A percentile compares a stretch with the other conserved stretches of the same genome.
Evolutionary conservation across 495 filamentous ascomycete genomes (phyloP).

Genomic region (Aspergillus asperescens): DNA sequence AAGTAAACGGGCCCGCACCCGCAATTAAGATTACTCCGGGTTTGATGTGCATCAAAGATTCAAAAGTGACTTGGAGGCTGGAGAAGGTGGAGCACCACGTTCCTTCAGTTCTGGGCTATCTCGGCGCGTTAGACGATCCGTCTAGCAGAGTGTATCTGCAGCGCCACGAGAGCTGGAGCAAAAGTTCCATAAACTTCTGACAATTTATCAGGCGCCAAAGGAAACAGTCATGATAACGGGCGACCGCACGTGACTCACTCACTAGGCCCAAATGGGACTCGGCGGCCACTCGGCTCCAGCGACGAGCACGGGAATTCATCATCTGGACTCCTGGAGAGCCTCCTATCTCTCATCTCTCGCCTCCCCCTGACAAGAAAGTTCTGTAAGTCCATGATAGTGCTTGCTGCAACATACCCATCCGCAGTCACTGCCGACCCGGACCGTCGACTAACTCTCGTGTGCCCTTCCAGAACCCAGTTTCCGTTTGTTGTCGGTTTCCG

Average conservation of each 20-base stretch:
- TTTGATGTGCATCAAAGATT: neutral
- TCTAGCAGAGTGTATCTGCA: neutral
- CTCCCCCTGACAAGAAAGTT: constrained; percentile 8
- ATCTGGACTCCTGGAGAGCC: constrained; percentile 26
- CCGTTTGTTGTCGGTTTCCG: constrained; percentile 10
- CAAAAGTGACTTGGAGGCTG: neutral
- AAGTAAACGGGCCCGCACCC: neutral
- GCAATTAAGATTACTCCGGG: neutral
- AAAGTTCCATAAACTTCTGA: neutral
- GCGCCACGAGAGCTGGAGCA: neutral
- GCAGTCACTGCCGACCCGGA: neutral
- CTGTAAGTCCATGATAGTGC: neutral
- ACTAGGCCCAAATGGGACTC: constrained; percentile 26
- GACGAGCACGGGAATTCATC: constrained; percentile 15
- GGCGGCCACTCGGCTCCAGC: constrained; percentile 26
- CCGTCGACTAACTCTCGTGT: neutral
- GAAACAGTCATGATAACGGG: constrained; percentile 2
- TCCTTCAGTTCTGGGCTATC: neutral
- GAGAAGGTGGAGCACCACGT: neutral
- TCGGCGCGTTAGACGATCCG: neutral
- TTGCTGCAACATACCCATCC: neutral
- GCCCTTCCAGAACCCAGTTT: constrained; percentile 10
- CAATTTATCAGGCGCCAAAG: neutral
- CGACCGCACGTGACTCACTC: constrained; percentile 20
- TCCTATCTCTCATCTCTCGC: constrained; percentile 29